phyloP scores from a whole-genome alignment of 768 basidiomycete genomes.

The Glaciozyma martinii region DNA sequence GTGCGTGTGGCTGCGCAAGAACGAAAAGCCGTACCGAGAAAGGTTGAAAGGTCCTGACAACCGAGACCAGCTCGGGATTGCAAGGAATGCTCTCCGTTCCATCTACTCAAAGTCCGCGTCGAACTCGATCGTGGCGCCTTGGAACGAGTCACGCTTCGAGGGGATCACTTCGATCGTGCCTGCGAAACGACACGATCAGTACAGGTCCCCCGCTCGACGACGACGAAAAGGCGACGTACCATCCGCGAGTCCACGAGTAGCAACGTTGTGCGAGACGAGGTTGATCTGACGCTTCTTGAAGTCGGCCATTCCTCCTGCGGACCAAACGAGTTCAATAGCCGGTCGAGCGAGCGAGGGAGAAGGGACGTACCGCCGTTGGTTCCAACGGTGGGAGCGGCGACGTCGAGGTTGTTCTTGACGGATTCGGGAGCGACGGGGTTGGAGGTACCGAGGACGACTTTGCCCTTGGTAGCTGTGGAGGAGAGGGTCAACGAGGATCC shows the following conservation, averaged over 20 bases:
- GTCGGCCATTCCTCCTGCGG: background rate
- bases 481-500: background rate
- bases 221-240: background rate
- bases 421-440: background rate
- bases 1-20: too few species aligned
- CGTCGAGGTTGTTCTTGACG: background rate
- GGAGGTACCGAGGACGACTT: background rate
- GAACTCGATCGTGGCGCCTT: too few species aligned
- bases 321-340: background rate
- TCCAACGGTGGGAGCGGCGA: background rate
- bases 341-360: background rate
- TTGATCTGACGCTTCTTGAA: background rate
- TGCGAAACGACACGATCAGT: too few species aligned
- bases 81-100: too few species aligned
- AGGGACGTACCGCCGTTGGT: background rate
- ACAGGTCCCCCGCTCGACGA: too few species aligned
- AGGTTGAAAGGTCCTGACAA: too few species aligned
- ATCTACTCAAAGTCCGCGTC: too few species aligned
- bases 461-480: background rate
- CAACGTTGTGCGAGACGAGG: constrained; percentile 1
- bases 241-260: background rate
- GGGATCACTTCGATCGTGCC: too few species aligned
- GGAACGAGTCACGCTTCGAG: too few species aligned
- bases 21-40: too few species aligned
- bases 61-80: too few species aligned